Evolutionary conservation across 345 rosid species (phyloP).

Genomic region (Arabidopsis arenosa): DNA sequence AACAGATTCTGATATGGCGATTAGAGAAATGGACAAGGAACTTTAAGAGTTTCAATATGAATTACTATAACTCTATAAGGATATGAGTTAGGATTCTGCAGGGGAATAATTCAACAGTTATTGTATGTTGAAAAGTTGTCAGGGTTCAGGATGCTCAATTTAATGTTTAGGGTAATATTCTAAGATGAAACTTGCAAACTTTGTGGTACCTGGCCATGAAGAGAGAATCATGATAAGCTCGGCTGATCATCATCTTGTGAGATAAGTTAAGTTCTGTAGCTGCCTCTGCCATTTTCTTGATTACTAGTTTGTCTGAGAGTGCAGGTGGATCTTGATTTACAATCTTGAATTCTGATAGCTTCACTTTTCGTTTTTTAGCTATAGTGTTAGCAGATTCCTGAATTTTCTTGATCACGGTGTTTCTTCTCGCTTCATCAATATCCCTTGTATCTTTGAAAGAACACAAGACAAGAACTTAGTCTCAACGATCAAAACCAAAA

Average conservation of each 20-base stretch:
- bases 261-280: slow-evolving; percentile 72
- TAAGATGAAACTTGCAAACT: not conserved
- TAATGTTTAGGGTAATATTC: not conserved
- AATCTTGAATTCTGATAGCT: slow-evolving; percentile 75
- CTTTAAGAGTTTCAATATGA: not conserved
- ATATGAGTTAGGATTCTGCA: slow-evolving; percentile 5
- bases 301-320: slow-evolving; percentile 66
- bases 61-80: not conserved
- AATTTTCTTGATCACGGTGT: slow-evolving; percentile 76
- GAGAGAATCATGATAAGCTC: slow-evolving; percentile 96
- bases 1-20: not conserved
- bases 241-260: slow-evolving; percentile 84
- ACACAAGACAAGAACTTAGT: slow-evolving; percentile 10
- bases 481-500: slow-evolving; percentile 21
- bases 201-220: slow-evolving; percentile 89
- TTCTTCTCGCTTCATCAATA: slow-evolving; percentile 81
- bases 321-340: slow-evolving; percentile 97
- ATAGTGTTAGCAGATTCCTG: slow-evolving; percentile 67
- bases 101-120: not conserved
- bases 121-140: not conserved
- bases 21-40: not conserved
- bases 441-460: slow-evolving; percentile 74
- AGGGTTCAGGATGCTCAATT: not conserved
- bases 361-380: slow-evolving; percentile 68
- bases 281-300: slow-evolving; percentile 71